Percentiles rank a stretch among this genome's conserved stretches.
These are phyloP conservation scores for Aspergillus nanangensis DNA, from an alignment of 495 filamentous ascomycete genomes.

Conservation along the genomic window DNA sequence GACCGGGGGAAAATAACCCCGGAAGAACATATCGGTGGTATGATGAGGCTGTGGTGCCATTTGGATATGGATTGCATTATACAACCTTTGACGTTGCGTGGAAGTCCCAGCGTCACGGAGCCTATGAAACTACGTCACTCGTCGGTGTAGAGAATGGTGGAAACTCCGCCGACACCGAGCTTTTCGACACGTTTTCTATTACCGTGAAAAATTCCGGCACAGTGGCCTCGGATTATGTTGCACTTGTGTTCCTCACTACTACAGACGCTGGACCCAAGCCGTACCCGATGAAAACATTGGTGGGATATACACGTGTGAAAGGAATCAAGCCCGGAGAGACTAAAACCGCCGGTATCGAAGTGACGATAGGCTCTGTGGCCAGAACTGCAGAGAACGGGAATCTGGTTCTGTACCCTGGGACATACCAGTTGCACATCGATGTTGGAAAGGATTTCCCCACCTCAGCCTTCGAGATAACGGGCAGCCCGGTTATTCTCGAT, in stretches of 20 bases:
- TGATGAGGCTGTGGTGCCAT: constrained; percentile 39
- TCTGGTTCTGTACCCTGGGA: constrained; percentile 53
- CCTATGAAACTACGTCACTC: background rate
- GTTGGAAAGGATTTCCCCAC: no score
- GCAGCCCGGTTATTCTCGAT: no score
- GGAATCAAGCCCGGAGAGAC: constrained; percentile 32
- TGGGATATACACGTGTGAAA: constrained; percentile 45
- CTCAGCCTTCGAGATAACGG: no score
- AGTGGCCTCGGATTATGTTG: constrained; percentile 48
- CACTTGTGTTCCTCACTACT: constrained; percentile 44
- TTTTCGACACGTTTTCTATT: constrained; percentile 22
- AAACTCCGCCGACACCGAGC: background rate
- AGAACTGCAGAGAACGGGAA: constrained; percentile 50
- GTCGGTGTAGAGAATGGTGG: background rate
- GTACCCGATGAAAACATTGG: constrained; percentile 52
- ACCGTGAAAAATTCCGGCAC: constrained; percentile 44
- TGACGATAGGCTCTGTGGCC: constrained; percentile 51
- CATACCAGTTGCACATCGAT: constrained; percentile 50
- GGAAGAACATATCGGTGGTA: constrained; percentile 55
- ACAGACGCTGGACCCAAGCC: constrained; percentile 47
- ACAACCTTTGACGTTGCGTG: constrained; percentile 23
- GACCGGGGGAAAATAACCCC: constrained; percentile 25
- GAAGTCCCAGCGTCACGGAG: background rate
- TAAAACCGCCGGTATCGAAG: constrained; percentile 26
- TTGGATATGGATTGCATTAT: constrained; percentile 47